Evolutionary conservation across 345 rosid species (phyloP).

Genomic region (Linum usitatissimum): DNA sequence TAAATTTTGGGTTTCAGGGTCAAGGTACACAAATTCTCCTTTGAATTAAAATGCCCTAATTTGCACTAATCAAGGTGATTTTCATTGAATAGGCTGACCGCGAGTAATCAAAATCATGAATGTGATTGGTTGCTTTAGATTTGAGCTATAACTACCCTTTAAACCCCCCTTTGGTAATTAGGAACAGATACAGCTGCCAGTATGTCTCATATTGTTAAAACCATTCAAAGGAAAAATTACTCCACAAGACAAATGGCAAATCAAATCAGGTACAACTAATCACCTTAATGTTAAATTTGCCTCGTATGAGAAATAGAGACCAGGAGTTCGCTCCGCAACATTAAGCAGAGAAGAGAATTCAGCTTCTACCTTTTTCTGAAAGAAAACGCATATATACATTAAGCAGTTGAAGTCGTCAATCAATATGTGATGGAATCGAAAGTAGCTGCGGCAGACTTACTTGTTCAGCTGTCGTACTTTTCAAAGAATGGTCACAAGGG

Average conservation of each 20-base stretch:
- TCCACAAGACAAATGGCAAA: not conserved
- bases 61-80: not conserved
- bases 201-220: not conserved
- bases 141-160: not conserved
- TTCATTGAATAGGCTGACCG: not conserved
- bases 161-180: not conserved
- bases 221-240: not conserved
- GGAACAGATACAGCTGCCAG: not conserved
- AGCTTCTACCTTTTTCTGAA: slow-evolving; percentile 77
- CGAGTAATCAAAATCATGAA: not conserved
- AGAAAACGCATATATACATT: slow-evolving; percentile 5
- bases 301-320: slow-evolving; percentile 83
- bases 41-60: not conserved
- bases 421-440: not conserved
- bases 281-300: slow-evolving; percentile 86
- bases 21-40: not conserved
- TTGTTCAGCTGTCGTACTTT: slow-evolving; percentile 65
- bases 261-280: not conserved
- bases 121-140: not conserved
- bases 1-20: not conserved
- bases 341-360: slow-evolving; percentile 62
- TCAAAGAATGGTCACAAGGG: slow-evolving; percentile 79
- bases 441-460: slow-evolving; percentile 22
- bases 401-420: slow-evolving; percentile 10
- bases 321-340: slow-evolving; percentile 64